Evolutionary conservation across 2,329 filamentous ascomycete genomes (phyloP).

Genomic region (Penicillium corylophilum): DNA sequence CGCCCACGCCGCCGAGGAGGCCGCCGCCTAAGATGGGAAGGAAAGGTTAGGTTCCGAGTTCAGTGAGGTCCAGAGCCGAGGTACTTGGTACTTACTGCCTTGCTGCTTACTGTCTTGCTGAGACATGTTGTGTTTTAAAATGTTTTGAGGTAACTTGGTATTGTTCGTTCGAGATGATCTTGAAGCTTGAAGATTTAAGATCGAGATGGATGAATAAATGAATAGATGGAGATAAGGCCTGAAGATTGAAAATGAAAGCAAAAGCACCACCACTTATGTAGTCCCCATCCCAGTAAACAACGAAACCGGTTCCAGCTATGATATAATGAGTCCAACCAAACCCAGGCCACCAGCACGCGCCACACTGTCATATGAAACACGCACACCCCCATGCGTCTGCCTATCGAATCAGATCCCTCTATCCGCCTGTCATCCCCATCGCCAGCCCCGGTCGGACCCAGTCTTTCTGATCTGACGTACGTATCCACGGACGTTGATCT

Average conservation of each 20-base stretch:
- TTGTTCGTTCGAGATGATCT: too few relatives aligned
- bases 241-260: too few relatives aligned
- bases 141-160: too few relatives aligned
- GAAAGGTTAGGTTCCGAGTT: background rate
- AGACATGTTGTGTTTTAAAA: slow-evolving; percentile 13
- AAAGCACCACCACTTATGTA: background rate
- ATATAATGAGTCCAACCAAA: slow-evolving; percentile 23
- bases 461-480: slow-evolving; percentile 18
- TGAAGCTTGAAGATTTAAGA: background rate
- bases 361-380: slow-evolving; percentile 13
- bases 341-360: slow-evolving; percentile 3
- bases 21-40: slow-evolving; percentile 14
- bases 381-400: background rate
- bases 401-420: background rate
- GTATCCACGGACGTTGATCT: slow-evolving; percentile 9
- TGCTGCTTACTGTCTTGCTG: slow-evolving; percentile 16
- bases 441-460: background rate
- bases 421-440: background rate
- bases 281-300: background rate
- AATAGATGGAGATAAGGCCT: background rate
- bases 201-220: background rate
- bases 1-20: slow-evolving; percentile 28
- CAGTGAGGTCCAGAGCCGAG: too few relatives aligned
- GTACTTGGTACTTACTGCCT: slow-evolving; percentile 7
- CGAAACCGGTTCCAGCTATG: slow-evolving; percentile 17